These are phyloP conservation scores for Irineochytrium annulatum DNA, from an alignment of 192 early-diverging fungal genomes.

Conservation along the genomic window DNA sequence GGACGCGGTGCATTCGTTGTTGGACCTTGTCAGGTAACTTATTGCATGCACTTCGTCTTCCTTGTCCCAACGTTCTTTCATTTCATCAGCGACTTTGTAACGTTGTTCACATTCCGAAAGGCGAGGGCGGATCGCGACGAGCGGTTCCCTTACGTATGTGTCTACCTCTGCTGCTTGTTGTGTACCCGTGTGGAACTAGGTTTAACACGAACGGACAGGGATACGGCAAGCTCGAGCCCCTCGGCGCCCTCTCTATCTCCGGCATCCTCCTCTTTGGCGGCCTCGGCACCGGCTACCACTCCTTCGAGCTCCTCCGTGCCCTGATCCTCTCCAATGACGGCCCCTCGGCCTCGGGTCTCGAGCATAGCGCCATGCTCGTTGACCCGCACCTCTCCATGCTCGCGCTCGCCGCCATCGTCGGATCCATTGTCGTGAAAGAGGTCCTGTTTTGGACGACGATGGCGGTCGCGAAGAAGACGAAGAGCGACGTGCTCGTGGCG, in stretches of 20 bases:
- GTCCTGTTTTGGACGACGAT: slow-evolving; percentile 68
- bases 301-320: slow-evolving; percentile 48
- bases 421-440: slow-evolving; percentile 72
- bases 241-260: slow-evolving; percentile 49
- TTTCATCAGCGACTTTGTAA: slow-evolving; percentile 73
- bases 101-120: slow-evolving; percentile 70
- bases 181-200: no score
- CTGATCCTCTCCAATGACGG: slow-evolving; percentile 10
- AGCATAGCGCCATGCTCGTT: slow-evolving; percentile 16
- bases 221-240: slow-evolving; percentile 40
- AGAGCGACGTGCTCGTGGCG: slow-evolving; percentile 70
- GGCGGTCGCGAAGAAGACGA: slow-evolving; percentile 56
- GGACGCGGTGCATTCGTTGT: slow-evolving; percentile 73
- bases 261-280: slow-evolving; percentile 65
- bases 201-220: slow-evolving; percentile 19
- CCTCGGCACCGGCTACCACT: slow-evolving; percentile 62
- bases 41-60: background rate
- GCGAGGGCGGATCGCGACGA: slow-evolving; percentile 59
- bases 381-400: slow-evolving; percentile 49
- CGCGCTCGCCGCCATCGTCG: slow-evolving; percentile 68
- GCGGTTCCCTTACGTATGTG: slow-evolving; percentile 68
- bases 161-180: slow-evolving; percentile 20
- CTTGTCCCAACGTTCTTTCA: slow-evolving; percentile 11
- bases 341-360: slow-evolving; percentile 5
- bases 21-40: slow-evolving; percentile 49